Base-by-base conservation (phyloP, 352 stramenopile genomes). In the Phytophthora brassicae region DNA sequence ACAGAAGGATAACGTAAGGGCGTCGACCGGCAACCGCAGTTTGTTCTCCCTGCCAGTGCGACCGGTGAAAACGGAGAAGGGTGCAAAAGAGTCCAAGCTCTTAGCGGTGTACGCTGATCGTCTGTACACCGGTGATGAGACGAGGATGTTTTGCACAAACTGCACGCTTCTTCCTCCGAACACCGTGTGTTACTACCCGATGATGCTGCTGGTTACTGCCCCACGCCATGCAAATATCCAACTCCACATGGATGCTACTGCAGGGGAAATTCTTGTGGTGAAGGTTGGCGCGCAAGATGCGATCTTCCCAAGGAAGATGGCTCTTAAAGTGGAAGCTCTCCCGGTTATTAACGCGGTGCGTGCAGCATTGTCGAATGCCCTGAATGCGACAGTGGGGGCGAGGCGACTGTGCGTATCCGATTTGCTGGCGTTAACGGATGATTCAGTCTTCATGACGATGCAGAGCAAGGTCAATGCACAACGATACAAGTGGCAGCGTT, bases 51-150 rank as follows among this genome's bases (percentile, higher is more conserved):
- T 93, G 11, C 86, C 86, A 0, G 61, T 92, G 12, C 79, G 84
- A n/a, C 55, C 70, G 4, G 31, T 70, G 6, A 45, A 57, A 19
- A 48, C 47, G 12, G 68, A 80, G 31, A 67, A 65, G 24, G 56
- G 60, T 8, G 16, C 39, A 22, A 53, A 60, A 36, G 58, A 68
- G 39, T 14, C 51, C 6, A 75, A 79, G 56, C 55, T 90, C 12
- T 58, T 76, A 16, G 84, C 78, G 0, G 81, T 95, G 16, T 95
- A 92, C 47, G 60, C 72, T 13, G 81, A 92, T 50, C 77, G 80
- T 4, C 44, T 93, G 12, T 90, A 88, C 41, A 92, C 79, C 6
- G 86, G 86, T n/a, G 75, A 89, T 47, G 84, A 91, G 44, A 86
- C 80, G 42, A 77, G 61, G 35, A 90, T 95, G 79, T 86, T 86